phyloP scores from a whole-genome alignment of 2,329 filamentous ascomycete genomes.

The Acephala macrosclerotiorum region DNA sequence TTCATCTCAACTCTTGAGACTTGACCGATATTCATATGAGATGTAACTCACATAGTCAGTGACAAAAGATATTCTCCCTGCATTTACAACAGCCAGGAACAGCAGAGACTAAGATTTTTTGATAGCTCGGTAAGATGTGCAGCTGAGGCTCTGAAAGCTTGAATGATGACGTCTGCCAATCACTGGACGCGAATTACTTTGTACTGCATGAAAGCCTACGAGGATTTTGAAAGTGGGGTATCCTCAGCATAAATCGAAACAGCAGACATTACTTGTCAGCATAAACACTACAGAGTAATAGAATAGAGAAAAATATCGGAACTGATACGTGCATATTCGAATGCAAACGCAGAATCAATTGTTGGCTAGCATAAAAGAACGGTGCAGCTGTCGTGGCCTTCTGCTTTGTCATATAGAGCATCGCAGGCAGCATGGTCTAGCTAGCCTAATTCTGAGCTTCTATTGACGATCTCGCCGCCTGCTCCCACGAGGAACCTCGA shows the following conservation, averaged over 20 bases:
- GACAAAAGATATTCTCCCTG: too few species aligned
- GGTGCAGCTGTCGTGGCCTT: neutral
- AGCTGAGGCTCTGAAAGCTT: constrained; percentile 22
- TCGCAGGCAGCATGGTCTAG: neutral
- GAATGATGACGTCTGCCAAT: constrained; percentile 21
- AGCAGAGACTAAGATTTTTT: too few species aligned
- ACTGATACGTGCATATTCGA: neutral
- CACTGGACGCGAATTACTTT: constrained; percentile 1
- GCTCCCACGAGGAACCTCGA: neutral
- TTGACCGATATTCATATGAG: neutral
- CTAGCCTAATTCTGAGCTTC: constrained; percentile 12
- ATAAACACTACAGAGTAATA: neutral
- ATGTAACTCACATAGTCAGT: neutral
- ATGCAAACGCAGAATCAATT: neutral
- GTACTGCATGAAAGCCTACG: neutral
- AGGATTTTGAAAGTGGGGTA: constrained; percentile 6
- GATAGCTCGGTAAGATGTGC: neutral
- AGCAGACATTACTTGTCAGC: neutral
- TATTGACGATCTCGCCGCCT: neutral
- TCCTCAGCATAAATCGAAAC: neutral
- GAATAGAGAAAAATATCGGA: neutral
- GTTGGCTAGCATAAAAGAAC: neutral
- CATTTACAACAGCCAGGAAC: too few species aligned
- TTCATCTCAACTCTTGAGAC: neutral
- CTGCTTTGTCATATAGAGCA: constrained; percentile 1